These are phyloP conservation scores for Hymenoscyphus fructigenus DNA, from an alignment of 2,329 filamentous ascomycete genomes.

Conservation along the genomic window DNA sequence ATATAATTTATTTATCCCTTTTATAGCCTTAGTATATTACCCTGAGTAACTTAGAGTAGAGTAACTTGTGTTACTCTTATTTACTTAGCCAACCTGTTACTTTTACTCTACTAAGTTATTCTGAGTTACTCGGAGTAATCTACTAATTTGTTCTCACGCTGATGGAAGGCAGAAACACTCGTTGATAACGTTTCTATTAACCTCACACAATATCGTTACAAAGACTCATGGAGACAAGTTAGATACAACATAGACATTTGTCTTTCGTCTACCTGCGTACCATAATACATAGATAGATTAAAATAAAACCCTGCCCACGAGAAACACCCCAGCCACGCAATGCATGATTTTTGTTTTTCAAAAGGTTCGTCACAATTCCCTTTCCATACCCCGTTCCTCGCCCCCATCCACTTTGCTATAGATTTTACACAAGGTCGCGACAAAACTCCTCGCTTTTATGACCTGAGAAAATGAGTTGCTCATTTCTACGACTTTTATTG, in stretches of 20 bases:
- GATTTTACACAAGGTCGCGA: conserved; percentile 20
- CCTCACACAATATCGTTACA: background rate
- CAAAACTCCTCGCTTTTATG: conserved; percentile 8
- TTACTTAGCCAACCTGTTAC: too few relatives aligned
- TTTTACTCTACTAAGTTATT: too few relatives aligned
- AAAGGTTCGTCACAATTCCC: conserved; percentile 2
- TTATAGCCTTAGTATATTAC: too few relatives aligned
- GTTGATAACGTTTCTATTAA: too few relatives aligned
- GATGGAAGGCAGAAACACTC: too few relatives aligned
- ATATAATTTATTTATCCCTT: too few relatives aligned
- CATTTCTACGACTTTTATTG: conserved; percentile 21
- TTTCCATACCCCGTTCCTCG: conserved; percentile 1
- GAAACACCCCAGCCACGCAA: conserved; percentile 21
- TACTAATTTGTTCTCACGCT: too few relatives aligned
- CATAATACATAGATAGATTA: conserved; percentile 19
- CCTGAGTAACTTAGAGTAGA: too few relatives aligned
- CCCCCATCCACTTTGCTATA: conserved; percentile 2
- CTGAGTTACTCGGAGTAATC: too few relatives aligned
- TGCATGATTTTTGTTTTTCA: conserved; percentile 20
- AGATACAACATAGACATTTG: background rate
- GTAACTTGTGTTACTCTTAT: too few relatives aligned
- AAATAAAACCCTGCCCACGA: conserved; percentile 8
- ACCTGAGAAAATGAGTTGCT: conserved; percentile 7
- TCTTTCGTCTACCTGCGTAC: conserved; percentile 15
- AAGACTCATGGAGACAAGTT: background rate